Conservation (phyloP, 2,329 filamentous ascomycete species). For the Alternaria hordeiaustralica region DNA sequence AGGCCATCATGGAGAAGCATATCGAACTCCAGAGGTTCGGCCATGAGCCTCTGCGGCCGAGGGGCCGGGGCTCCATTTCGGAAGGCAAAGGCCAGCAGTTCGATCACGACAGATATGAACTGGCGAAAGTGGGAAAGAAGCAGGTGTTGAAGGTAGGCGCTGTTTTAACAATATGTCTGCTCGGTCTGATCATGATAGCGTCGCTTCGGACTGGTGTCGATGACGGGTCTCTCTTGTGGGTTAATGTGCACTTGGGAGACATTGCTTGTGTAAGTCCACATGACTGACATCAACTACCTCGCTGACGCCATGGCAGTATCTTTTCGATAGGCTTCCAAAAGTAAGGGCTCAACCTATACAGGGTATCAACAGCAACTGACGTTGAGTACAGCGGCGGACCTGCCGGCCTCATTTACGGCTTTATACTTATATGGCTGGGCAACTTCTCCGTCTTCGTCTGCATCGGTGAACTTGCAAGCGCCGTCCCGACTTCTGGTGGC, state of each 20-base stretch:
- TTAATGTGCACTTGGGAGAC: conserved; percentile 50
- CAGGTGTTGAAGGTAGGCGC: conserved; percentile 44
- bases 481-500: conserved; percentile 48
- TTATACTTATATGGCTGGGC: conserved; percentile 46
- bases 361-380: not conserved
- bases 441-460: conserved; percentile 47
- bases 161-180: not conserved
- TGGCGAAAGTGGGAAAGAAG: conserved; percentile 45
- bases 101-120: conserved; percentile 43
- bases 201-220: conserved; percentile 46
- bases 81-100: conserved; percentile 36
- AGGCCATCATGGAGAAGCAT: conserved; percentile 38
- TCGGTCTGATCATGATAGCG: conserved; percentile 32
- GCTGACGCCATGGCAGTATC: conserved; percentile 28
- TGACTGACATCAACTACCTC: not conserved
- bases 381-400: conserved; percentile 40
- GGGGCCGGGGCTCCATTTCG: conserved; percentile 30
- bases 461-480: conserved; percentile 48
- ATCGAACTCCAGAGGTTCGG: conserved; percentile 38
- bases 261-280: conserved; percentile 40
- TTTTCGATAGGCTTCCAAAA: conserved; percentile 46
- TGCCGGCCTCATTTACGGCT: conserved; percentile 47
- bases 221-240: conserved; percentile 46
- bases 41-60: conserved; percentile 28
- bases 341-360: conserved; percentile 23